These are phyloP conservation scores for Thelonectria rubi DNA, from an alignment of 2,329 filamentous ascomycete species.

Conservation along the genomic window DNA sequence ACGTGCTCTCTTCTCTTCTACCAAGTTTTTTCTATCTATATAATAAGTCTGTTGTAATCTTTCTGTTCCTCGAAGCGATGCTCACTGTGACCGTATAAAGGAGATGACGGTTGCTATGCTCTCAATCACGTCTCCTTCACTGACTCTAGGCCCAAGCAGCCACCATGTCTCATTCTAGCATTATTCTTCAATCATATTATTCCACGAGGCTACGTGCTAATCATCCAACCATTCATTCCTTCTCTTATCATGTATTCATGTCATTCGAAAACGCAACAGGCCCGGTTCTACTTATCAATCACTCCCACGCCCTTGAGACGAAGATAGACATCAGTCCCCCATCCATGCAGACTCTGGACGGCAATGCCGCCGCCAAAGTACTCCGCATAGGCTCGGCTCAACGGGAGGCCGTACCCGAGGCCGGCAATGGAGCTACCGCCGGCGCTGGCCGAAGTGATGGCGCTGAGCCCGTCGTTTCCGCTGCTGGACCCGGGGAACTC, in stretches of 20 bases:
- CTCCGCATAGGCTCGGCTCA: conserved; percentile 94
- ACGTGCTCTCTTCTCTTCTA: background rate
- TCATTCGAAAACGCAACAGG: background rate
- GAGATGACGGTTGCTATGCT: too few species aligned
- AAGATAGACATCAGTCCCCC: conserved; percentile 80
- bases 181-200: background rate
- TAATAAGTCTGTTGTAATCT: conserved; percentile 17
- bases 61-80: background rate
- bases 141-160: background rate
- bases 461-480: conserved; percentile 69
- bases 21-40: conserved; percentile 9
- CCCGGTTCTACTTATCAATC: conserved; percentile 49
- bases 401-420: conserved; percentile 88
- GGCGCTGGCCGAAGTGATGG: conserved; percentile 75
- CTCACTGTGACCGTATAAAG: background rate
- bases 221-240: background rate
- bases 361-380: conserved; percentile 97
- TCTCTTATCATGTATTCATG: background rate
- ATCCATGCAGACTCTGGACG: conserved; percentile 95
- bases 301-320: conserved; percentile 70
- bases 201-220: conserved; percentile 9
- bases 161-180: background rate
- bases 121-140: too few species aligned
- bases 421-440: conserved; percentile 89
- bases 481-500: conserved; percentile 53